These are phyloP conservation scores for Mercurialis annua DNA, from an alignment of 345 rosid species.

Conservation along the genomic window DNA sequence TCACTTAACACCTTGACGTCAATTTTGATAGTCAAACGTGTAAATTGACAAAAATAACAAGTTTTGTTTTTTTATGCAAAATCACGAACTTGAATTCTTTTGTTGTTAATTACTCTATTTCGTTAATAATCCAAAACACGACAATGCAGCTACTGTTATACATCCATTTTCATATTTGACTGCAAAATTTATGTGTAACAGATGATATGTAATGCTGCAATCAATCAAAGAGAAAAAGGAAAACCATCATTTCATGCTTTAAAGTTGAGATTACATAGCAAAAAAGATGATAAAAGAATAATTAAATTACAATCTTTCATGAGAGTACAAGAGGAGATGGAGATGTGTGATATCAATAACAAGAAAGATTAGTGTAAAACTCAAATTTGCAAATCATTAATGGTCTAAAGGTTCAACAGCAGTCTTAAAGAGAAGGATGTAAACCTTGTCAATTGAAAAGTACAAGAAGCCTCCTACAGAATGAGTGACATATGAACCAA, in stretches of 20 bases:
- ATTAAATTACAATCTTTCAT: constrained; percentile 20
- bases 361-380: neutral
- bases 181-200: neutral
- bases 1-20: no score
- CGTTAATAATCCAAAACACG: neutral
- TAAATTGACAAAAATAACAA: no score
- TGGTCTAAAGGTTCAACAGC: constrained; percentile 84
- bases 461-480: constrained; percentile 91
- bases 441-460: constrained; percentile 83
- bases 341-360: constrained; percentile 13
- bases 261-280: neutral
- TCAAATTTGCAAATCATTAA: constrained; percentile 22
- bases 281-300: neutral
- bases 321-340: constrained; percentile 15
- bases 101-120: no score
- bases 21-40: no score
- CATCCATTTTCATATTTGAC: neutral
- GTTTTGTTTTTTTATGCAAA: no score
- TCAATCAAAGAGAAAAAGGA: neutral
- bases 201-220: neutral
- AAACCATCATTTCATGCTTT: neutral
- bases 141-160: neutral
- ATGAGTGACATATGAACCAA: constrained; percentile 92
- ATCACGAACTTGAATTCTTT: no score
- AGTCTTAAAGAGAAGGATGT: constrained; percentile 91